Base-by-base conservation (phyloP, 352 stramenopile species). In the Globisporangium megalacanthum region DNA sequence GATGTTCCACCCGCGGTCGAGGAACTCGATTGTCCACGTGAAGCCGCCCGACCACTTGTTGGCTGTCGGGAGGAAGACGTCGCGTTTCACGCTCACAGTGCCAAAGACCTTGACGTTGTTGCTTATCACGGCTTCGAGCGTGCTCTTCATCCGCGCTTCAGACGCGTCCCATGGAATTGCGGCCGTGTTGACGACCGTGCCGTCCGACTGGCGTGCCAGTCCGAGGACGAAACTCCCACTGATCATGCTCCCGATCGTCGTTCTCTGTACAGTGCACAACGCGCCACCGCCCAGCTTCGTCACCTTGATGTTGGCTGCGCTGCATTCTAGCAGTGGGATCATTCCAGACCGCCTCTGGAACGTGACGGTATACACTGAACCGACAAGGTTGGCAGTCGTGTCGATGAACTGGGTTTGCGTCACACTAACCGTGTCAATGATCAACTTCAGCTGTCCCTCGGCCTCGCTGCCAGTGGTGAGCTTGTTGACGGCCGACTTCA, bases 11-110 rank as follows among this genome's bases (percentile, higher is more conserved):
- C 79, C 72, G 1, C 86, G 72, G 49, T 69, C 83, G 2, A 75
- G 79, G 56, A 98, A 99, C 20, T 92, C 97, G 56, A 99, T 90
- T 25, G 86, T 83, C 94, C 94, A 99, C 22, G 83, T 87, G 60
- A 97, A 98, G 3, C 91, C 89, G 15, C 95, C 95, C 6, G 87
- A 97, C 93, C 94, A 98, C 46, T 97, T 89, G 54, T 79, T 78
- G 2, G 68, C 77, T 13, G 86, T 81, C 6, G 88, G 75, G 42
- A 86, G 76, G 64, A 87, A 98, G n/a, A 92, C 77, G 0, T 65
- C 68, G 8, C 94, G 76, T 22, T 75, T 77, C 13, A 98, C 89
- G 10, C 48, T 66, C 4, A 98, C 85, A 2, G 72, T 77, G 0
- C 94, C 92, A 68, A 96, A 98, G 4, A 94, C 83, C 37, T 69